A percentile compares a stretch with the other conserved stretches of the same genome.
Conservation (phyloP, 441 rosid genomes). For the Brassica balearica region DNA sequence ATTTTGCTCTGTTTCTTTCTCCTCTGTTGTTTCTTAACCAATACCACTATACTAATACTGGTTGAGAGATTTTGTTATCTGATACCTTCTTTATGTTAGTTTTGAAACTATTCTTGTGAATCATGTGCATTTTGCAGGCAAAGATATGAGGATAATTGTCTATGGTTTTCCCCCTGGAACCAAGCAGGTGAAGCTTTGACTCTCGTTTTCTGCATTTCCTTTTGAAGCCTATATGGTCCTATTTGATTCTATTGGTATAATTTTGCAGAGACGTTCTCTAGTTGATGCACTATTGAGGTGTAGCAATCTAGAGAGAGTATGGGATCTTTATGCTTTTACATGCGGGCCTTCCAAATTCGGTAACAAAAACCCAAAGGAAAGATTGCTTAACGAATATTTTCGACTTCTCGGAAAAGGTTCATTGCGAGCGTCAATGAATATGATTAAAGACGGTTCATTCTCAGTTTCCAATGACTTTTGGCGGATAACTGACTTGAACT, state of each 20-base stretch:
- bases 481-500: conserved; percentile 85
- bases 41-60: conserved; percentile 12
- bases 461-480: conserved; percentile 76
- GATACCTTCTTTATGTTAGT: conserved; percentile 8
- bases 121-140: conserved; percentile 65
- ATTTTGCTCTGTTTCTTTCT: conserved; percentile 11
- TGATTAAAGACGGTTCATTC: conserved; percentile 79
- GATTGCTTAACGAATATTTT: conserved; percentile 90
- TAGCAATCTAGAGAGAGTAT: conserved; percentile 68
- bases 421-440: conserved; percentile 61
- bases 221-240: conserved; percentile 22
- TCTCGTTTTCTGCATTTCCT: conserved; percentile 6
- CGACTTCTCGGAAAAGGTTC: conserved; percentile 85
- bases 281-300: conserved; percentile 69
- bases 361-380: conserved; percentile 79
- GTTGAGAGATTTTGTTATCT: conserved; percentile 11
- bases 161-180: conserved; percentile 92
- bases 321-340: conserved; percentile 94
- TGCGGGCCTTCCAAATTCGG: conserved; percentile 76
- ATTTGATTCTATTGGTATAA: conserved; percentile 20
- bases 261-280: conserved; percentile 77
- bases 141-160: conserved; percentile 96
- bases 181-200: conserved; percentile 69
- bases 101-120: conserved; percentile 15
- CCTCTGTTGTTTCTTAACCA: conserved; percentile 6